Evolutionary conservation across 179 eudicot genomes (phyloP).

Genomic region (Spergularia azorica): DNA sequence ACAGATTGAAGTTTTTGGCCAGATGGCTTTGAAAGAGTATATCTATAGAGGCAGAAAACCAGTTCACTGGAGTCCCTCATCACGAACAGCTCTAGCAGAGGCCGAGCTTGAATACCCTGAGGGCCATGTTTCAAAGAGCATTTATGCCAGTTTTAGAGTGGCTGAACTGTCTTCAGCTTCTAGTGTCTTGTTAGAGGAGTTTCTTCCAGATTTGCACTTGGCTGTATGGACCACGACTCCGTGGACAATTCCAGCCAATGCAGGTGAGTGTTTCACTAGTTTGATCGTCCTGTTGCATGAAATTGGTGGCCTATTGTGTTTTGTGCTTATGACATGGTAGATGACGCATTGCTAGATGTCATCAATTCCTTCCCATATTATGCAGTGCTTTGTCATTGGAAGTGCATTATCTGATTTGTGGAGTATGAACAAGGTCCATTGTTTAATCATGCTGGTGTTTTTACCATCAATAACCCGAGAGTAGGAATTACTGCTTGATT

Average conservation of each 20-base stretch:
- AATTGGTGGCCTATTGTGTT: neutral
- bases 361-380: neutral
- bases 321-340: neutral
- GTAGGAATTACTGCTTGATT: neutral
- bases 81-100: slow-evolving; percentile 97
- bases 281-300: neutral
- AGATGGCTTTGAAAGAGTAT: slow-evolving; percentile 85
- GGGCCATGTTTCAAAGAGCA: slow-evolving; percentile 94
- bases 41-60: slow-evolving; percentile 97
- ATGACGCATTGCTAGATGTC: neutral
- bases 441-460: slow-evolving; percentile 2
- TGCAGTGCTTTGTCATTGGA: neutral
- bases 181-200: slow-evolving; percentile 55
- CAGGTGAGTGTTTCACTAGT: slow-evolving; percentile 47
- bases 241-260: slow-evolving; percentile 99
- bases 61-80: slow-evolving; percentile 99
- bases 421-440: neutral
- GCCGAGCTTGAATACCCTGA: slow-evolving; percentile 99
- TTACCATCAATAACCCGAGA: neutral
- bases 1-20: slow-evolving; percentile 96
- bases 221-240: slow-evolving; percentile 99
- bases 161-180: slow-evolving; percentile 52
- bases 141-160: slow-evolving; percentile 77
- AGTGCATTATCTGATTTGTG: neutral
- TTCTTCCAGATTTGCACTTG: slow-evolving; percentile 65